Base-by-base conservation (phyloP, 73 alveolate species). In the Paramecium sonneborni region DNA sequence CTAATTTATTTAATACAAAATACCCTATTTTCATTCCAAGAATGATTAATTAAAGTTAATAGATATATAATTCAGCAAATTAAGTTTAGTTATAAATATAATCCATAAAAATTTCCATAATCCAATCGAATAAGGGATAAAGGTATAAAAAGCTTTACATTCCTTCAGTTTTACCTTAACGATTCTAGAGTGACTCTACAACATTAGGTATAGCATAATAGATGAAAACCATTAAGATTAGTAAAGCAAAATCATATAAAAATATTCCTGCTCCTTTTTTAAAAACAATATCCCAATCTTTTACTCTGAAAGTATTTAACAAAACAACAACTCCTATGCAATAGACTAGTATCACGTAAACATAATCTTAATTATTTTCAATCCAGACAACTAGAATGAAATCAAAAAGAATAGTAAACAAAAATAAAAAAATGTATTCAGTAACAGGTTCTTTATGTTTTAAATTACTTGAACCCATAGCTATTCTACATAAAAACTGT, bases 361-460 rank as follows among this genome's bases (percentile, higher is more conserved):
- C 74, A 39, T 41, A 39, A 44, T 79, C 90, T 41, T 79, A 46
- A 44, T 79, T 79, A 26, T 38, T 79, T 41, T 79, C 90, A 12
- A 79, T 46, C 69, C 69, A 79, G 9, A 79, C 41, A 20, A 79
- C 72, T 6, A 79, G 5, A 24, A 79, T 41, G 41, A 79, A 79
- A 34, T 79, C 90, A 43, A 79, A 39, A 12, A 21, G 9, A 24
- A 79, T 20, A 12, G 76, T 41, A 15, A 79, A 39, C n/a, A 26
- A 12, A 79, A 43, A 79, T 44, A 79, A 79, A 6, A 79, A 24
- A 18, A 46, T 24, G 18, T 79, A 79, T 79, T 79, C 90, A 20
- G 55, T 79, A 30, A 79, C 28, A 11, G 90, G 90, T 43, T 79
- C 90, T 79, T 79, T 79, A 46, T 79, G 90, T 46, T 23, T 79